Evolutionary conservation across 2,329 filamentous ascomycete species (phyloP).

Genomic region (Penicillium psychrosexuale): DNA sequence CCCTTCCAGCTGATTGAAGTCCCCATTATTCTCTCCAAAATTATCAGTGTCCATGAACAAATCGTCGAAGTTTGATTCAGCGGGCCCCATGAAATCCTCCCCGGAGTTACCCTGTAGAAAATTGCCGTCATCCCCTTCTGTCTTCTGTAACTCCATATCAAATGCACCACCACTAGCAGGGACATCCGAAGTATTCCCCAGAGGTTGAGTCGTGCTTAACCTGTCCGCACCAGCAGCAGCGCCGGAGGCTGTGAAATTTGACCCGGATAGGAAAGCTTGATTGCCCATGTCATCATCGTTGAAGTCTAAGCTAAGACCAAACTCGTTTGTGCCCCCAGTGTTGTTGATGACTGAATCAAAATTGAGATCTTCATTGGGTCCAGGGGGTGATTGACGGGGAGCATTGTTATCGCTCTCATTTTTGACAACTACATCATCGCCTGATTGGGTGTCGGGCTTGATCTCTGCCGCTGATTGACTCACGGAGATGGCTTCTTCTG

Average conservation of each 20-base stretch:
- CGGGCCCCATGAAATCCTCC: constrained; percentile 39
- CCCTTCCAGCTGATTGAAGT: constrained; percentile 36
- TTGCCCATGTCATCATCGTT: constrained; percentile 39
- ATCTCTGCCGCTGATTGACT: constrained; percentile 15
- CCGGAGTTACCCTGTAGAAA: constrained; percentile 25
- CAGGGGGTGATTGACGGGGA: constrained; percentile 26
- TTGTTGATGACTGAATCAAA: constrained; percentile 43
- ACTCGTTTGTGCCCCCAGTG: constrained; percentile 32
- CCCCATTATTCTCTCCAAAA: constrained; percentile 33
- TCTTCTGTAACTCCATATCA: constrained; percentile 37
- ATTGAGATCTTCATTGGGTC: constrained; percentile 36
- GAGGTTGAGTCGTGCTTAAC: constrained; percentile 7
- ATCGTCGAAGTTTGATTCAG: constrained; percentile 47
- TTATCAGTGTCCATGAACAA: constrained; percentile 43
- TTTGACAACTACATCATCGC: constrained; percentile 21
- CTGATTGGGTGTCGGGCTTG: constrained; percentile 5
- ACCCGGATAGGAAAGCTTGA: constrained; percentile 38
- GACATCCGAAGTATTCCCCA: constrained; percentile 22
- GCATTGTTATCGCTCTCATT: constrained; percentile 20
- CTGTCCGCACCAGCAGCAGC: constrained; percentile 15
- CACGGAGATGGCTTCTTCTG: constrained; percentile 10
- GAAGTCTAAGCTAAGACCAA: constrained; percentile 42
- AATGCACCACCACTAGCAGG: constrained; percentile 35
- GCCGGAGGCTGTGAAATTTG: constrained; percentile 27
- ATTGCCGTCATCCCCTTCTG: constrained; percentile 14